Percentiles rank a stretch among this genome's conserved stretches.
These are phyloP conservation scores for Cercospora zeina DNA, from an alignment of 2,329 filamentous ascomycete species.

Conservation along the genomic window DNA sequence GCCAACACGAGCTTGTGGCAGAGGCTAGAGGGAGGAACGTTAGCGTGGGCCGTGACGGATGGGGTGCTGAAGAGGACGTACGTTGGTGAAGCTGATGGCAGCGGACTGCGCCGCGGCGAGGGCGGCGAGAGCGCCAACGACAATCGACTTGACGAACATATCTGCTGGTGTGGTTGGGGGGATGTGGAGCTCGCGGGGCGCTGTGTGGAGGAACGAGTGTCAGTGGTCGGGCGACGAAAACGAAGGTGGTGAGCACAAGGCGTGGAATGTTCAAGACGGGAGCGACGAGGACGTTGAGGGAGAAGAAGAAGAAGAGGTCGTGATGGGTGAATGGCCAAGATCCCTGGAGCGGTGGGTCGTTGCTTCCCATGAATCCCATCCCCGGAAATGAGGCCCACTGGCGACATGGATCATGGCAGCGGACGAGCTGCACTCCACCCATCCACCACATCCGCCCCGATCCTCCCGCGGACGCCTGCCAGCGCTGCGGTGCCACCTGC, in stretches of 20 bases:
- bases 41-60: not conserved
- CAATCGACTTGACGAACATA: slow-evolving; percentile 55
- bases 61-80: slow-evolving; percentile 24
- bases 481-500: not conserved
- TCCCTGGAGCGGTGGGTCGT: not conserved
- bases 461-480: not conserved
- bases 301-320: not conserved
- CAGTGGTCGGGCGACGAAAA: not conserved
- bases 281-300: not conserved
- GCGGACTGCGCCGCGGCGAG: slow-evolving; percentile 50
- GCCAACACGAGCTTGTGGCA: slow-evolving; percentile 52
- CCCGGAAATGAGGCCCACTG: slow-evolving; percentile 8
- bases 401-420: not conserved
- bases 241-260: not conserved
- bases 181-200: slow-evolving; percentile 4
- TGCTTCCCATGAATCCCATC: not conserved
- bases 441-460: not conserved
- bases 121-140: slow-evolving; percentile 50
- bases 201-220: slow-evolving; percentile 3
- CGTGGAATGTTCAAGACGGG: not conserved
- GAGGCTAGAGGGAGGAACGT: slow-evolving; percentile 1
- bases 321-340: not conserved
- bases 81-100: slow-evolving; percentile 55
- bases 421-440: not conserved
- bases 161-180: slow-evolving; percentile 4